Evolutionary conservation across 129 eudicot genomes (phyloP).

Genomic region (Lonicera japonica): DNA sequence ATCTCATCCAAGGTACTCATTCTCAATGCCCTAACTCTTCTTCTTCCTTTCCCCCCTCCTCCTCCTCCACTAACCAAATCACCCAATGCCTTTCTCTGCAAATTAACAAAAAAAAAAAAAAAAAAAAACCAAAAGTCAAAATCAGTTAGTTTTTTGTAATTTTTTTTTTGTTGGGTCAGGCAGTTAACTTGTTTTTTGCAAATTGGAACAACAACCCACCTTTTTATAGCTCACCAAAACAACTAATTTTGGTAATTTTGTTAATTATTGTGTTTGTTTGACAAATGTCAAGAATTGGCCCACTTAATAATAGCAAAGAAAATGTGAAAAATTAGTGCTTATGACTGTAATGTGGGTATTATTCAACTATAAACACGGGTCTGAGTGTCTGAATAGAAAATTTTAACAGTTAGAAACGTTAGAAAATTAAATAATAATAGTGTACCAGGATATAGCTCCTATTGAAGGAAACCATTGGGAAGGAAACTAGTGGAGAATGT

Average conservation of each 20-base stretch:
- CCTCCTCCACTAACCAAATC: too few relatives aligned
- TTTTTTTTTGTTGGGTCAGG: too few relatives aligned
- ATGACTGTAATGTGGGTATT: too few relatives aligned
- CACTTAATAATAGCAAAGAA: too few relatives aligned
- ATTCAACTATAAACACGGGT: too few relatives aligned
- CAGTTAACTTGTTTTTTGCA: not conserved
- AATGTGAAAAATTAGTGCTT: too few relatives aligned
- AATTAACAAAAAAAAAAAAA: not conserved
- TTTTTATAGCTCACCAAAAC: constrained; percentile 15
- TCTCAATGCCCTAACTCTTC: constrained; percentile 7
- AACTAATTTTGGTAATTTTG: not conserved
- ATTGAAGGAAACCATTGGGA: constrained; percentile 18
- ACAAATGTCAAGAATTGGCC: too few relatives aligned
- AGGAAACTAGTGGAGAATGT: constrained; percentile 10
- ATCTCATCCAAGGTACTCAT: constrained; percentile 20
- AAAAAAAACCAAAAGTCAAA: too few relatives aligned
- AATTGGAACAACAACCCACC: not conserved
- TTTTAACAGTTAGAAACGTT: not conserved
- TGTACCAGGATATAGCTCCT: constrained; percentile 15
- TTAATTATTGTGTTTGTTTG: too few relatives aligned
- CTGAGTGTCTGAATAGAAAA: not conserved
- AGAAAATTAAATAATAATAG: not conserved
- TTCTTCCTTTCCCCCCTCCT: constrained; percentile 18
- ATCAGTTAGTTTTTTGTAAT: too few relatives aligned
- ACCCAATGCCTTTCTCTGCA: constrained; percentile 26